Conservation (phyloP, 139 green algal genomes). For the Volvox africanus region DNA sequence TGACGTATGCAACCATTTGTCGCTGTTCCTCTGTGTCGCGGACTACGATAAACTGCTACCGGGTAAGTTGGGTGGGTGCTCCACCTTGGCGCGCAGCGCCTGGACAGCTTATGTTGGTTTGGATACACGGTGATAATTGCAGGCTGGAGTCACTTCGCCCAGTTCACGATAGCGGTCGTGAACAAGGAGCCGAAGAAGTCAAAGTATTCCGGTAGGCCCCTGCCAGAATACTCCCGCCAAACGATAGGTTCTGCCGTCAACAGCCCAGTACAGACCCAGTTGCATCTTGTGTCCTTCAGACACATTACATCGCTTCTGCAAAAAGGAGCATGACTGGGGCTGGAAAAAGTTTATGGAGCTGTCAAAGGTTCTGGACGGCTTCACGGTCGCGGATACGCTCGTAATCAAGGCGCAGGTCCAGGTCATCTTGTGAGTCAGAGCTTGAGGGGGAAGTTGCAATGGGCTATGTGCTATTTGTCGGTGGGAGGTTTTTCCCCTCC, state of each 20-base stretch:
- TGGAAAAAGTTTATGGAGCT: constrained; percentile 99
- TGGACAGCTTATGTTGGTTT: neutral
- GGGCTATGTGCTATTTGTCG: neutral
- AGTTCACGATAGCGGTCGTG: constrained; percentile 99
- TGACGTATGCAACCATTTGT: constrained; percentile 98
- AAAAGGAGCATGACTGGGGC: constrained; percentile 99
- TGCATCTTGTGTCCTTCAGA: constrained; percentile 67
- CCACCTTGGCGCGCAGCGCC: neutral
- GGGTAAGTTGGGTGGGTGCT: constrained; percentile 61
- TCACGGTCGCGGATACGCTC: constrained; percentile 92
- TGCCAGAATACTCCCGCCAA: constrained; percentile 5
- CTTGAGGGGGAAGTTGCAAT: neutral
- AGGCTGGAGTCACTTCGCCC: constrained; percentile 98
- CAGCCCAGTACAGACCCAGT: neutral
- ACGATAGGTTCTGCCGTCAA: neutral
- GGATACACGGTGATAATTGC: constrained; percentile 13
- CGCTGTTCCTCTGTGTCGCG: constrained; percentile 97
- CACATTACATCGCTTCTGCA: constrained; percentile 99
- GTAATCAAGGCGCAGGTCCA: constrained; percentile 98
- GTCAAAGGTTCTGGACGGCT: constrained; percentile 91
- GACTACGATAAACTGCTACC: constrained; percentile 99
- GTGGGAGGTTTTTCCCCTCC: neutral
- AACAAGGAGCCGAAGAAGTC: constrained; percentile 98
- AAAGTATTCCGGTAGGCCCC: constrained; percentile 90
- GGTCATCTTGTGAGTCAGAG: constrained; percentile 75